Evolutionary conservation across 495 filamentous ascomycete species (phyloP), one percentile per base, ranked within the genome.

Genomic region (Jackrogersella minutella): DNA sequence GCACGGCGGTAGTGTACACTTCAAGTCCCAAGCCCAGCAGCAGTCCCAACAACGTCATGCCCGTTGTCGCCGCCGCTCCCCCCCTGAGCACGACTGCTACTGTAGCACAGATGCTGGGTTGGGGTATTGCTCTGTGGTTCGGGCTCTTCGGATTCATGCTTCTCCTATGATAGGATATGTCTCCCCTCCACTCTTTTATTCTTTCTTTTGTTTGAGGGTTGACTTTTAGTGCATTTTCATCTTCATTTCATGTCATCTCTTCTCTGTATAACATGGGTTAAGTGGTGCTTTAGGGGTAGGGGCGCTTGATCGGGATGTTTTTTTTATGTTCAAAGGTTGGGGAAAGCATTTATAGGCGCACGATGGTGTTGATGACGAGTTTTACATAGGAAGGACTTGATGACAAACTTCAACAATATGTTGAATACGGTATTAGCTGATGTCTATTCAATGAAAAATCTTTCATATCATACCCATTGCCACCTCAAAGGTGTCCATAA

Each of bases 101-200:
- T 0, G 22, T 34, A 0, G 1, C 22, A 10, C 13, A 34, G 21
- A 43, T 19, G 24, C 28, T 70, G 0, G 62, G 58, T 6, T 66
- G 44, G 37, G 67, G 62, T 3, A 1, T 70, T 5, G 58, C 33
- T 24, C 14, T 62, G 4, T 70, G 67, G 67, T 55, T 70, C 44
- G 55, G 41, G 7, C 4, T 66, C 0, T 70, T 70, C 14, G 62
- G 51, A 0, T 39, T 37, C 9, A 66, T 70, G 67, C 22, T 62
- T 13, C 33, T 58, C 3, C 1, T 70, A 8, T 70, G 37, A 58
- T 47, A n/a, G 2, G 21, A 5, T 7, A 21, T 10, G 17, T 40
- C 17, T 26, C 28, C 22, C 13, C 14, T 36, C 9, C 1, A 40
- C 19, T 19, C 49, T 44, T 1, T 17, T 17, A 30, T 30, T 30